phyloP scores from a whole-genome alignment of 2,329 filamentous ascomycete species.

The Cyphellophora europaea region DNA sequence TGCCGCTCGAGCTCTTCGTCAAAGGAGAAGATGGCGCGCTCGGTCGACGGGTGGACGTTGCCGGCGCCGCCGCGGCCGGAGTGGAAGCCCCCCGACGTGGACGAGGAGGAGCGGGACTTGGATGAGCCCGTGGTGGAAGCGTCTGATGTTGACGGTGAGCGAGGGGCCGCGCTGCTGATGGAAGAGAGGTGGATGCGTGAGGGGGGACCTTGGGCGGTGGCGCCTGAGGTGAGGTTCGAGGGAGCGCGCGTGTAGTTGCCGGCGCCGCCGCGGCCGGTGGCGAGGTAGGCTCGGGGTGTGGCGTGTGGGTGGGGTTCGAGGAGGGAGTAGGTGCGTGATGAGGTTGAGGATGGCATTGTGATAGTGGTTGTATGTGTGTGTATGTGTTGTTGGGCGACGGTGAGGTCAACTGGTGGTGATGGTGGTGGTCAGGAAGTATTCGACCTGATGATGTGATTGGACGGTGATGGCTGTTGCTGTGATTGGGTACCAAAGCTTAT shows the following conservation, averaged over 20 bases:
- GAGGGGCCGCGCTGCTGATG: no score
- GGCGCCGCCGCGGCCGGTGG: constrained; percentile 53
- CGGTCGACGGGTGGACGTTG: constrained; percentile 39
- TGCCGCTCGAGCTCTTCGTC: constrained; percentile 56
- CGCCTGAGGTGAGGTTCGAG: constrained; percentile 39
- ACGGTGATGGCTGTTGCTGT: no score
- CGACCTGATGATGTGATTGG: no score
- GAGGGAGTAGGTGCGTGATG: constrained; percentile 41
- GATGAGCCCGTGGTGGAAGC: constrained; percentile 16
- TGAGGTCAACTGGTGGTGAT: constrained; percentile 6
- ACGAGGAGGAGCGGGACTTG: constrained; percentile 22
- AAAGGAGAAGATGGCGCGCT: constrained; percentile 56
- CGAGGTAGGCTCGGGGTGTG: constrained; percentile 34
- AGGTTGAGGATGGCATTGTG: constrained; percentile 21
- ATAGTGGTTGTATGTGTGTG: constrained; percentile 12
- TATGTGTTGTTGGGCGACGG: not conserved
- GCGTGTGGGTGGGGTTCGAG: constrained; percentile 54
- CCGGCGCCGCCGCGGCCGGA: constrained; percentile 47
- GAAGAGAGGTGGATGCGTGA: no score
- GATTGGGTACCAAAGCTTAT: no score
- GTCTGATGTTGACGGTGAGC: constrained; percentile 37
- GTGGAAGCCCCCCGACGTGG: constrained; percentile 30
- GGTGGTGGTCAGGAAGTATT: not conserved
- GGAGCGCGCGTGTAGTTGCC: constrained; percentile 51
- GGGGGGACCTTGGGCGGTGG: constrained; percentile 34